Evolutionary conservation across 768 basidiomycete genomes (phyloP), one percentile per base, ranked within the genome.

Genomic region (Pulveroboletus sp.): DNA sequence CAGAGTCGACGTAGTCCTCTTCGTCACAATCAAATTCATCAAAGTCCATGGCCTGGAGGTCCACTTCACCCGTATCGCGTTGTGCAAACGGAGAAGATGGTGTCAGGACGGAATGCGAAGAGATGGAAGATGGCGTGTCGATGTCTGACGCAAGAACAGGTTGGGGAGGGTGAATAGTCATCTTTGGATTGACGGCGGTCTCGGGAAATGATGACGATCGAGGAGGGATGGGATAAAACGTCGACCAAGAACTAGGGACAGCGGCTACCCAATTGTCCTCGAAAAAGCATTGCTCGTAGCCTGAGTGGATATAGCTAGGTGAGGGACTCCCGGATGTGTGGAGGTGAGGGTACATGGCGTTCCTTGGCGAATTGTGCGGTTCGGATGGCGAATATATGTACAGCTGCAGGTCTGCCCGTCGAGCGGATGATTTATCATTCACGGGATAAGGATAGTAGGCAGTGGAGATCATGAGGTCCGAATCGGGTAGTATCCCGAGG

Each of bases 21-120:
- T 71, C 69, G 4, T 69, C 67, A 37, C 42, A 62, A 4, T 68
- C 67, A 18, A 68, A 62, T 14, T 70, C 66, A 30, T 70, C 66
- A 49, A 62, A 52, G 8, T 68, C 68, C 59, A 60, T 60, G 41
- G 56, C 13, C 15, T 63, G 50, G 30, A 46, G 14, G 7, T 46
- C 54, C 7, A 31, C 17, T 17, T 57, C 54, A 1, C n/a, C 43
- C 17, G 57, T 35, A 43, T 57, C 46, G 31, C 51, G 50, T 9
- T 52, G 63, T 11, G 27, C n/a, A 42, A 67, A 68, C 3, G 68
- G 68, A 1, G 66, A 69, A 3, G 58, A 51, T 1, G 66, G 66
- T 3, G 66, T 69, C 15, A 57, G 57, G 28, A 68, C n/a, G n/a
- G 68, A 62, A 24, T 66, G 58, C 11, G 68, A 66, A 3, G 68